Conservation (phyloP, 371 early-diverging fungal genomes). For the Mortierella sp. region DNA sequence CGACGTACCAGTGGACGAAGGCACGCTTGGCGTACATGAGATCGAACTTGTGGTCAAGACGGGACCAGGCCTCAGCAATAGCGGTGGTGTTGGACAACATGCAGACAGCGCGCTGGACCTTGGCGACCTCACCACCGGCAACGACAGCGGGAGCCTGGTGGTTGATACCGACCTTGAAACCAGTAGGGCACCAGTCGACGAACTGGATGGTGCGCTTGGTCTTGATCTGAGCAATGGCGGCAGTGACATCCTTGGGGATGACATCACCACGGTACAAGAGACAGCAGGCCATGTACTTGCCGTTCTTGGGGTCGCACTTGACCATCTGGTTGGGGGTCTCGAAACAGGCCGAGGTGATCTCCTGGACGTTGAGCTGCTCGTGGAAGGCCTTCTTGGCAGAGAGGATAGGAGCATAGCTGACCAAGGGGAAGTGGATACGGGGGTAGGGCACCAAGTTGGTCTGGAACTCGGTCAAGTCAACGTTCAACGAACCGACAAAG, state of each 20-base stretch:
- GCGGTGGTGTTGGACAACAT: slow-evolving; percentile 96
- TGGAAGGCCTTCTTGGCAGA: slow-evolving; percentile 91
- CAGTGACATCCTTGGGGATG: slow-evolving; percentile 88
- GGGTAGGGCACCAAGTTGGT: slow-evolving; percentile 98
- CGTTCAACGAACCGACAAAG: slow-evolving; percentile 97
- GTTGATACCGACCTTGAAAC: slow-evolving; percentile 98
- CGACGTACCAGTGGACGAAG: slow-evolving; percentile 99
- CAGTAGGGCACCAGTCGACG: slow-evolving; percentile 98
- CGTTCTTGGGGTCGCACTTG: slow-evolving; percentile 94
- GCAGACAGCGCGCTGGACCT: slow-evolving; percentile 88
- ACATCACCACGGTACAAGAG: slow-evolving; percentile 95
- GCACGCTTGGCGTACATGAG: slow-evolving; percentile 98
- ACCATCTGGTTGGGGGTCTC: slow-evolving; percentile 98
- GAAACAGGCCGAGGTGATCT: slow-evolving; percentile 95
- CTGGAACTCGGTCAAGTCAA: slow-evolving; percentile 97
- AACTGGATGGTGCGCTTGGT: slow-evolving; percentile 93
- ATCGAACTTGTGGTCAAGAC: slow-evolving; percentile 96
- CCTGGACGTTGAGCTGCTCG: slow-evolving; percentile 90
- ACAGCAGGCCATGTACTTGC: slow-evolving; percentile 98
- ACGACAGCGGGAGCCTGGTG: slow-evolving; percentile 77
- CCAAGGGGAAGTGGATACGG: slow-evolving; percentile 96
- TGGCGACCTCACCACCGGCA: slow-evolving; percentile 94
- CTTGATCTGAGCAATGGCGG: slow-evolving; percentile 89
- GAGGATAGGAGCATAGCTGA: slow-evolving; percentile 95
- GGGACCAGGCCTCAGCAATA: slow-evolving; percentile 96